phyloP scores from a whole-genome alignment of 108 stramenopile genomes.

The Hondaea fermentalgiana region DNA sequence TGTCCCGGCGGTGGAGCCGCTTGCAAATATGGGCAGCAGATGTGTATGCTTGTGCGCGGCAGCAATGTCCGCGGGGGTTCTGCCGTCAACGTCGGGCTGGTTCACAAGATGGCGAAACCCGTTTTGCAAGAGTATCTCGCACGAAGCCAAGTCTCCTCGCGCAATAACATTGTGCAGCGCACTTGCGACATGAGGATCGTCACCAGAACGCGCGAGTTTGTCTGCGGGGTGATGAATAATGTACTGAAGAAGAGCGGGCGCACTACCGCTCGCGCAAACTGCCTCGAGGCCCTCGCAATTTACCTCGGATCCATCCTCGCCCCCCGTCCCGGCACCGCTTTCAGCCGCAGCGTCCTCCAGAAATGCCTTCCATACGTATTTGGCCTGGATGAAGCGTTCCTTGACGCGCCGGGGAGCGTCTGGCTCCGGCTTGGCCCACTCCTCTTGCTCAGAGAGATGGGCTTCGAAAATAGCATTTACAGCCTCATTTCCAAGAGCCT shows the following conservation, averaged over 20 bases:
- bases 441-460: background rate
- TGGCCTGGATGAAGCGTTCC: constrained; percentile 36
- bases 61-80: background rate
- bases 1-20: background rate
- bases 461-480: constrained; percentile 34
- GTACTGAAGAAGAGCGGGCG: background rate
- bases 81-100: background rate
- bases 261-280: background rate
- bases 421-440: background rate
- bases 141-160: background rate
- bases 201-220: too few species aligned
- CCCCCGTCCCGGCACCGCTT: too few species aligned
- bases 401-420: background rate
- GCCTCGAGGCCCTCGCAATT: background rate
- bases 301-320: background rate
- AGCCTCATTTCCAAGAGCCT: constrained; percentile 27
- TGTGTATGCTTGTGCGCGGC: background rate
- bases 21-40: background rate
- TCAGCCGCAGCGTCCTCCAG: too few species aligned
- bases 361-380: constrained; percentile 33
- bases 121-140: background rate
- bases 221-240: background rate
- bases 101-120: background rate
- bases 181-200: background rate
- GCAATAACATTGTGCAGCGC: background rate